Base-by-base conservation (phyloP, 2,329 filamentous ascomycete genomes). In the Remersonia thermophila region DNA sequence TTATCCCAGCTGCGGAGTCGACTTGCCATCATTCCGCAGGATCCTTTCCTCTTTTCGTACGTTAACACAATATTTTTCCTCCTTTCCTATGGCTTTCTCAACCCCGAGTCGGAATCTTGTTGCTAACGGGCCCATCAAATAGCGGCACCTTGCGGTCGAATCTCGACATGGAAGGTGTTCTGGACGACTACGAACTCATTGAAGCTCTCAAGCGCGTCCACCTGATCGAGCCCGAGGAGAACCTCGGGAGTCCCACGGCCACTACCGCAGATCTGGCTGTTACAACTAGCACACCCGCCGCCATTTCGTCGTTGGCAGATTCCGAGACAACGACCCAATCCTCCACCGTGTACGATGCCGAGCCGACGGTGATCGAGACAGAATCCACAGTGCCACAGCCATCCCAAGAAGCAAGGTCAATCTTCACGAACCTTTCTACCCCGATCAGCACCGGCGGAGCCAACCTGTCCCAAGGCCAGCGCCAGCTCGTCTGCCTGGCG, bases 11-110 rank as follows among this genome's bases (percentile, higher is more conserved):
- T 80, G 11, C 65, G 76, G 8, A 73, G 67, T 32, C 66, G 73
- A 17, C 59, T 80, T 6, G 68, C 71, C 30, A 80, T 80, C 48
- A 80, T 80, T 38, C 76, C 76, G 0, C 76, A 80, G 50, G 76
- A 80, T 39, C 75, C 76, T 1, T 78, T 75, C 2, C 60, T 80
- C 3, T 80, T 80, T 61, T 68, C 69, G 35, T 47, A 36, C 43
- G 43, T 18, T 17, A 11, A n/a, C n/a, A n/a, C n/a, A n/a, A n/a
- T n/a, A n/a, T n/a, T n/a, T n/a, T n/a, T n/a, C n/a, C n/a, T n/a
- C n/a, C n/a, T n/a, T n/a, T n/a, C 9, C 16, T 16, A 3, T 5
- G 27, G 4, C 7, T 12, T 9, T 16, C 13, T n/a, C 7, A 1
- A n/a, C 12, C 34, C 29, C 7, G n/a, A 17, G 2, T 18, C 14